phyloP scores from a whole-genome alignment of 805 yeast genomes.

The Schwanniomyces yamadae region DNA sequence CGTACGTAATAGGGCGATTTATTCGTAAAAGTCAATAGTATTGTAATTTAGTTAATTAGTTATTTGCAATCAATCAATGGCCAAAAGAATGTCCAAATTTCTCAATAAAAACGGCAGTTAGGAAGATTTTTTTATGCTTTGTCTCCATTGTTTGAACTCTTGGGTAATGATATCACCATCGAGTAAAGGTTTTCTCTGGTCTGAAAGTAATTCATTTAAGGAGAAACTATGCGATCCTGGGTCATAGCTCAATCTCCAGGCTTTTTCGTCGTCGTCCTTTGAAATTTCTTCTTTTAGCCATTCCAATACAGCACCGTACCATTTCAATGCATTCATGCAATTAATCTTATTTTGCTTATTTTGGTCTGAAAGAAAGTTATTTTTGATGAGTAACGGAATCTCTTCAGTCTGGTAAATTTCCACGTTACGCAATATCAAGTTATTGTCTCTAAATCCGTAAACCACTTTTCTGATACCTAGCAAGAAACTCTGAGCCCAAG shows the following conservation, averaged over 20 bases:
- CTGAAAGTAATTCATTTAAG: conserved; percentile 45
- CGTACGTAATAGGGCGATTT: no score
- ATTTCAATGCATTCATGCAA: conserved; percentile 77
- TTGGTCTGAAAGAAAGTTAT: conserved; percentile 37
- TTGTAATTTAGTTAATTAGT: no score
- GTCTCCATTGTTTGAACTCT: conserved; percentile 39
- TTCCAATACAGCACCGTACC: conserved; percentile 81
- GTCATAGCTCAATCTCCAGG: conserved; percentile 57
- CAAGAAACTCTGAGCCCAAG: conserved; percentile 94
- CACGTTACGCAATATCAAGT: conserved; percentile 58
- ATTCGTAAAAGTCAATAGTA: no score
- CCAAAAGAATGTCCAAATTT: no score
- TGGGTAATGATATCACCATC: conserved; percentile 47
- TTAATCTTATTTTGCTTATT: conserved; percentile 48
- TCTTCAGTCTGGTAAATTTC: conserved; percentile 79
- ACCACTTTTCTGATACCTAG: conserved; percentile 79
- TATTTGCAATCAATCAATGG: no score
- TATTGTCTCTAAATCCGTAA: conserved; percentile 84
- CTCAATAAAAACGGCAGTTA: no score
- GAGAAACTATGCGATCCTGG: conserved; percentile 53
- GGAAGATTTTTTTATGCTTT: no score
- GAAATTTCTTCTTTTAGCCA: conserved; percentile 64
- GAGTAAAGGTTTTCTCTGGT: conserved; percentile 38
- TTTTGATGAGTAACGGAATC: conserved; percentile 67
- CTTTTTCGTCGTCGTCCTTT: conserved; percentile 47